Percentiles rank a stretch among this genome's conserved stretches.
phyloP scores from a whole-genome alignment of 345 rosid species.

The Populus tremula region DNA sequence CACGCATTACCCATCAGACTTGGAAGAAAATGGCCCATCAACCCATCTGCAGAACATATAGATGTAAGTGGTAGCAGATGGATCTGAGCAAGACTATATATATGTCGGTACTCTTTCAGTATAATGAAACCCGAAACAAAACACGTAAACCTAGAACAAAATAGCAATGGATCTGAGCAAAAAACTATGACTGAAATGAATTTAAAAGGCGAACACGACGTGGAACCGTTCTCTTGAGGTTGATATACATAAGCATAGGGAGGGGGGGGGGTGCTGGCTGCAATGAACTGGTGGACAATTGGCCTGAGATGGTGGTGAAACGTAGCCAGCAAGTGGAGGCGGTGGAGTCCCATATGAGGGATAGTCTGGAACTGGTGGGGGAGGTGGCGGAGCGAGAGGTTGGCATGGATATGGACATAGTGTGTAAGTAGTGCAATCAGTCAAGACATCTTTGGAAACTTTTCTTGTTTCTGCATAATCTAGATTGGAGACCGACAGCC shows the following conservation, averaged over 20 bases:
- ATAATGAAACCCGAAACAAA: background rate
- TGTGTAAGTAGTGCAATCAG: conserved; percentile 27
- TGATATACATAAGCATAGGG: conserved; percentile 19
- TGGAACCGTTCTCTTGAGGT: conserved; percentile 13
- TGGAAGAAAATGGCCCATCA: no score
- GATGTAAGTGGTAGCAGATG: no score
- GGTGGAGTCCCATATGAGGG: conserved; percentile 27
- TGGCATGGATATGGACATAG: conserved; percentile 35
- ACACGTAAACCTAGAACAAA: conserved; percentile 14
- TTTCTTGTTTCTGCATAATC: conserved; percentile 18
- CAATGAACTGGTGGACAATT: conserved; percentile 35
- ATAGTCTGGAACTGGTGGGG: conserved; percentile 12
- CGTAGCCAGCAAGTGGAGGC: conserved; percentile 14
- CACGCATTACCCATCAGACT: no score
- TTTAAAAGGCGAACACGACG: background rate
- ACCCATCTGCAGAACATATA: no score
- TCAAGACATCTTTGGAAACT: conserved; percentile 16
- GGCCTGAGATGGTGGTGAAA: conserved; percentile 11
- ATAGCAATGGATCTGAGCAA: conserved; percentile 11
- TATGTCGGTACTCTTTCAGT: background rate
- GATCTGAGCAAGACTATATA: no score
- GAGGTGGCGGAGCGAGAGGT: conserved; percentile 24
- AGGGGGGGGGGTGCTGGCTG: conserved; percentile 26
- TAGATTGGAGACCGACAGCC: conserved; percentile 14
- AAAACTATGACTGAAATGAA: conserved; percentile 13